Evolutionary conservation across 2,329 filamentous ascomycete species (phyloP).

Genomic region (Cytospora paraplurivora): DNA sequence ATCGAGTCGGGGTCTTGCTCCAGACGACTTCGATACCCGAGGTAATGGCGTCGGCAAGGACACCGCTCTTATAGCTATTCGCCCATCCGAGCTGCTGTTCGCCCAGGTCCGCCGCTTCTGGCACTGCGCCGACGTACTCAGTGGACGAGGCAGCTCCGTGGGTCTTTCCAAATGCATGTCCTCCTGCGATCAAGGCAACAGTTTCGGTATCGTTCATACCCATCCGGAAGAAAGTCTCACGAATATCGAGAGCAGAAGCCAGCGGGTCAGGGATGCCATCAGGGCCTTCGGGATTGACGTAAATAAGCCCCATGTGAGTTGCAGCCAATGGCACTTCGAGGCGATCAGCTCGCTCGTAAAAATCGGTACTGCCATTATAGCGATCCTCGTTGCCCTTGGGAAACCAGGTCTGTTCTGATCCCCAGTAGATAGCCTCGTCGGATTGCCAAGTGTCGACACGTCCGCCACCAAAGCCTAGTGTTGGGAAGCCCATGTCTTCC

Average conservation of each 20-base stretch:
- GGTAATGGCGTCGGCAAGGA: constrained; percentile 69
- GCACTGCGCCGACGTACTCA: constrained; percentile 65
- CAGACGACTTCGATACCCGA: constrained; percentile 74
- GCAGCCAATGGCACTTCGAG: constrained; percentile 67
- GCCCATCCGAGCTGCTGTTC: constrained; percentile 70
- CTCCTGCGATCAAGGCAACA: constrained; percentile 71
- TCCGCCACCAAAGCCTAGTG: constrained; percentile 70
- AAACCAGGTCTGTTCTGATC: constrained; percentile 72
- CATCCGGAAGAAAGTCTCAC: constrained; percentile 71
- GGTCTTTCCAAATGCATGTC: constrained; percentile 75
- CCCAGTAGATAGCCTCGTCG: constrained; percentile 75
- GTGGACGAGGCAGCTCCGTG: constrained; percentile 64
- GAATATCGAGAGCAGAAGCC: constrained; percentile 68
- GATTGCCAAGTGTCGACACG: constrained; percentile 71
- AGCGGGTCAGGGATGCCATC: constrained; percentile 67
- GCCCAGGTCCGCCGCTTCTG: constrained; percentile 61
- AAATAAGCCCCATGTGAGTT: constrained; percentile 72
- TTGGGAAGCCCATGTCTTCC: constrained; percentile 71
- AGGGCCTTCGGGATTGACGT: constrained; percentile 75
- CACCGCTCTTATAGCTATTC: constrained; percentile 63
- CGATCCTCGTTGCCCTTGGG: constrained; percentile 51
- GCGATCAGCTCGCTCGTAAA: constrained; percentile 55
- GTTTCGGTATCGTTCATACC: constrained; percentile 79
- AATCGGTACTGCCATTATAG: constrained; percentile 47
- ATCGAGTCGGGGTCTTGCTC: constrained; percentile 73